These are phyloP conservation scores for Teunomyces funiuensis DNA, from an alignment of 805 yeast genomes.

Conservation along the genomic window DNA sequence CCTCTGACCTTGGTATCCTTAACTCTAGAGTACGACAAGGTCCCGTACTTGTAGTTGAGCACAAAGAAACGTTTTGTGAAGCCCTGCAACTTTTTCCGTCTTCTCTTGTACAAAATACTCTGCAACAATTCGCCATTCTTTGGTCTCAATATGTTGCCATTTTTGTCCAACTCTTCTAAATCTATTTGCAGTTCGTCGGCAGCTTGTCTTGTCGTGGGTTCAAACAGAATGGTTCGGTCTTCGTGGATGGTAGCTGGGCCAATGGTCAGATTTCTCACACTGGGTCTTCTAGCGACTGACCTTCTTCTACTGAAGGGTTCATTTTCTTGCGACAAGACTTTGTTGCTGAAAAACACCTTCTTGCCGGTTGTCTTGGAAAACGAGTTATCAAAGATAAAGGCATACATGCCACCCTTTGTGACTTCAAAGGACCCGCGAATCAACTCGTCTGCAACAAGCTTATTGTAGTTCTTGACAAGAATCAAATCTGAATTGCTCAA, in stretches of 20 bases:
- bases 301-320: not conserved
- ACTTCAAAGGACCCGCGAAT: conserved; percentile 64
- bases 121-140: conserved; percentile 72
- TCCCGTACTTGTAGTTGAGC: conserved; percentile 77
- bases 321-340: conserved; percentile 12
- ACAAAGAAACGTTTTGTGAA: conserved; percentile 83
- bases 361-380: conserved; percentile 84
- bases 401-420: conserved; percentile 66
- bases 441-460: conserved; percentile 53
- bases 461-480: conserved; percentile 58
- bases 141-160: conserved; percentile 30
- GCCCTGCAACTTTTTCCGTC: conserved; percentile 81
- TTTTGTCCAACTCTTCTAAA: conserved; percentile 3
- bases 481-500: conserved; percentile 43
- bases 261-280: not conserved
- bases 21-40: conserved; percentile 78
- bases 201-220: conserved; percentile 7
- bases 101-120: conserved; percentile 75
- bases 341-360: conserved; percentile 64
- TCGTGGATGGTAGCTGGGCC: not conserved
- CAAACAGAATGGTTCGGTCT: not conserved
- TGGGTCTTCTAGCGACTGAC: not conserved
- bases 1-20: conserved; percentile 79
- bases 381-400: conserved; percentile 89
- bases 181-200: conserved; percentile 3